phyloP scores from a whole-genome alignment of 2,329 filamentous ascomycete genomes.

The Teratosphaeria epicoccoides region DNA sequence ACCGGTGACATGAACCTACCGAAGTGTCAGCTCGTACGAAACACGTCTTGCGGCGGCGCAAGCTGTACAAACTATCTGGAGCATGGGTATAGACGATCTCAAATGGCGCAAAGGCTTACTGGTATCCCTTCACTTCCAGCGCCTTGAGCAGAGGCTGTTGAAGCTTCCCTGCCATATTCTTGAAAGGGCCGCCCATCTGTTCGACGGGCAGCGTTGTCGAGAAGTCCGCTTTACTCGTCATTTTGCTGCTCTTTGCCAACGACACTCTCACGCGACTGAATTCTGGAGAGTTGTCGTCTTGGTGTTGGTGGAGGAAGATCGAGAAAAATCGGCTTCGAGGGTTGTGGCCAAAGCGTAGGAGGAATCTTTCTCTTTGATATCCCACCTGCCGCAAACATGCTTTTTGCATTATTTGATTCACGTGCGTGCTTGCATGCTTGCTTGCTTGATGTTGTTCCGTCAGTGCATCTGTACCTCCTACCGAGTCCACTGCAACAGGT shows the following conservation, averaged over 20 bases:
- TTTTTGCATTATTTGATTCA: neutral
- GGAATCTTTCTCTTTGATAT: neutral
- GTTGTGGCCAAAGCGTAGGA: neutral
- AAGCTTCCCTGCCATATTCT: constrained; percentile 7
- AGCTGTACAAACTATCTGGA: neutral
- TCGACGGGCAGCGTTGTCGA: constrained; percentile 4
- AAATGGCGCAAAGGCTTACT: constrained; percentile 5
- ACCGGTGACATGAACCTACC: constrained; percentile 30
- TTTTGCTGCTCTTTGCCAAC: neutral
- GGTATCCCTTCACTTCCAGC: constrained; percentile 12
- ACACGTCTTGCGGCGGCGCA: neutral
- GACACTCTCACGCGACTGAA: neutral
- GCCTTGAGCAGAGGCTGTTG: constrained; percentile 10
- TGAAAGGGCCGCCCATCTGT: constrained; percentile 10
- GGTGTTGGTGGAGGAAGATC: neutral
- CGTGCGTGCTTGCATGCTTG: too few species aligned
- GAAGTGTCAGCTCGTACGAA: neutral
- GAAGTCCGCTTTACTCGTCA: constrained; percentile 1
- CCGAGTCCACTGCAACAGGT: too few species aligned
- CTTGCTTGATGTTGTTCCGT: neutral
- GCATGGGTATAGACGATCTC: neutral
- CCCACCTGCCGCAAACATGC: neutral
- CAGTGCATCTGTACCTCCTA: neutral
- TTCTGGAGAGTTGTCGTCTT: neutral
- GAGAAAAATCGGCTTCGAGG: neutral